Conservation (phyloP, 1,139 yeast species). For the Diutina pseudorugosa region DNA sequence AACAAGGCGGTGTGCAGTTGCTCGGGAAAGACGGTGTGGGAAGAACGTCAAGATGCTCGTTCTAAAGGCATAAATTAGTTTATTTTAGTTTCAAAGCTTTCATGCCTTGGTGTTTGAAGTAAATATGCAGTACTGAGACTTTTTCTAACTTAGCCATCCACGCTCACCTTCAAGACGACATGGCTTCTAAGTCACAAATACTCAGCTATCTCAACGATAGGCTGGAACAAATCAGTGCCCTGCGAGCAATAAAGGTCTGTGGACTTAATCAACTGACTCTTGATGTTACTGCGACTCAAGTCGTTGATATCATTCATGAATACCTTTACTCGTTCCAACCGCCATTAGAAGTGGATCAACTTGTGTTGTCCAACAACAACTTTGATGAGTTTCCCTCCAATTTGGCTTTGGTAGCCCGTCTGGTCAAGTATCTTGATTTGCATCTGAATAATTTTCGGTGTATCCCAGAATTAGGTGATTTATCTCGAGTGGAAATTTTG, state of each 20-base stretch:
- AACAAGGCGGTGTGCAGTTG: slow-evolving; percentile 89
- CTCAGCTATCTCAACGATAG: slow-evolving; percentile 16
- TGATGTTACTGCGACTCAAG: slow-evolving; percentile 10
- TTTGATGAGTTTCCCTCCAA: slow-evolving; percentile 36
- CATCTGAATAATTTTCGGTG: not conserved
- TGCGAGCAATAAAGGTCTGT: slow-evolving; percentile 14
- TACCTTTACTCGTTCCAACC: slow-evolving; percentile 15
- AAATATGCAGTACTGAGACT: not conserved
- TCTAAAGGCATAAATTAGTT: not conserved
- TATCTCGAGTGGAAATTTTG: slow-evolving; percentile 40
- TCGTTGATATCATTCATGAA: slow-evolving; percentile 18
- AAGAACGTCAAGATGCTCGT: slow-evolving; percentile 72
- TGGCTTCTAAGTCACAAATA: slow-evolving; percentile 8
- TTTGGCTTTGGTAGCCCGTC: slow-evolving; percentile 29
- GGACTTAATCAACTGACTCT: slow-evolving; percentile 6
- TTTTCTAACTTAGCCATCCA: not conserved
- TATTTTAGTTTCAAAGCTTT: no score
- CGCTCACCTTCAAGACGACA: not conserved
- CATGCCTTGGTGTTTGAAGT: not conserved
- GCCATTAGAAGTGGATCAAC: slow-evolving; percentile 33
- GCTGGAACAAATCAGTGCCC: slow-evolving; percentile 13
- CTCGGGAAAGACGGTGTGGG: slow-evolving; percentile 93
- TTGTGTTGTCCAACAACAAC: slow-evolving; percentile 42
- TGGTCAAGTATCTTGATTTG: slow-evolving; percentile 14
- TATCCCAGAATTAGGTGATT: slow-evolving; percentile 5